Base-by-base conservation (phyloP, 306 rosid species). In the Quillaja saponaria region DNA sequence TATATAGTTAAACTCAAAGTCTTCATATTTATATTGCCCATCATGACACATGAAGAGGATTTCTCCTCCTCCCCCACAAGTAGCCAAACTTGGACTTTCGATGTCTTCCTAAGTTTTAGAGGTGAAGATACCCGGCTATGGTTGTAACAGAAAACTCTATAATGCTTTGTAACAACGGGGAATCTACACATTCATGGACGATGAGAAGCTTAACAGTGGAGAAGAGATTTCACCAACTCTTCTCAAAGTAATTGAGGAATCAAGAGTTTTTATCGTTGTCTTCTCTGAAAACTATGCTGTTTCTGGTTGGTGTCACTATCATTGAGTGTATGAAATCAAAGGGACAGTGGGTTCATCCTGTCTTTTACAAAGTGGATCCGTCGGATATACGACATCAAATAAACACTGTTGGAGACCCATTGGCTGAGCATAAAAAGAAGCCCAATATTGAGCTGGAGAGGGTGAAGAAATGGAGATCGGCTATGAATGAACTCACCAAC, bases 201-300 rank as follows among this genome's bases (percentile, higher is more conserved):
- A 8, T 39, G 44, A 8, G 44, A 34, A 46, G 21, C 71, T 72
- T 10, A n/a, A 17, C 33, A 72, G 34, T 49, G 77, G 71, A 1
- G 56, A 72, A 18, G 33, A 31, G 49, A 64, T 72, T 13, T 2
- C 70, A 13, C 34, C 10, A 0, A 8, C 45, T 25, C 71, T 71
- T 13, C 18, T 63, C 39, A 39, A 31, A 15, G 76, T 65, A 1
- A 71, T 71, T 42, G 59, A 71, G n/a, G 71, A 48, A 2, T 71
- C 76, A 2, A 63, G 71, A 37, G 55, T 71, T 47, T 20, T 53
- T 8, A 49, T 71, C 28, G 13, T 64, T 31, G 66, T 71, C n/a
- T 71, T 63, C 48, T 71, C 77, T 1, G 25, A 62, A 13, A 55
- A 63, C 3, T 63, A 54, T 63, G 76, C 76, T n/a, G 54, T 70